Percentiles rank a stretch among this genome's conserved stretches.
Evolutionary conservation across 768 basidiomycete species (phyloP).

Genomic region (Amanita rimosa): DNA sequence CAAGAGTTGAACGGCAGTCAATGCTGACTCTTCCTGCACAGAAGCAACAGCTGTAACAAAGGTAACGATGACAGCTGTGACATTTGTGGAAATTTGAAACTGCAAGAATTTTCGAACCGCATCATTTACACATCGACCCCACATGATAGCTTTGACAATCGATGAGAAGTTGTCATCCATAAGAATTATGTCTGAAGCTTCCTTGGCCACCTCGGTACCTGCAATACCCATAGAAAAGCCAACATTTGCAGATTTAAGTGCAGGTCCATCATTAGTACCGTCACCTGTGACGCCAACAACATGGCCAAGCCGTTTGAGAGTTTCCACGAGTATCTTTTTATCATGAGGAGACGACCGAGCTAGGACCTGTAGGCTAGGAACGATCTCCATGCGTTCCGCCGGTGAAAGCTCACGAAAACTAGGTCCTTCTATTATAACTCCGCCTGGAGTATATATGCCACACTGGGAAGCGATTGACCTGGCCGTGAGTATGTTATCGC

Average conservation of each 20-base stretch:
- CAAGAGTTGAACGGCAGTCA: conserved; percentile 91
- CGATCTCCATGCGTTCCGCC: conserved; percentile 65
- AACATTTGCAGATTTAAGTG: conserved; percentile 90
- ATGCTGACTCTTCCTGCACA: conserved; percentile 62
- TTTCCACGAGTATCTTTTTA: conserved; percentile 89
- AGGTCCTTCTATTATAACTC: conserved; percentile 97
- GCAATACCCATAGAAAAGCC: conserved; percentile 97
- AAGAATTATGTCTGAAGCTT: conserved; percentile 96
- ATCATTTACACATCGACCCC: conserved; percentile 98
- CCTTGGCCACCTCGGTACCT: conserved; percentile 97
- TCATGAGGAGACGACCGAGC: conserved; percentile 97
- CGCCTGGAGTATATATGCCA: conserved; percentile 88
- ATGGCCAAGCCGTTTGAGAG: conserved; percentile 76
- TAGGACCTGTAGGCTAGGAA: conserved; percentile 90
- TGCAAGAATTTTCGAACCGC: conserved; percentile 96
- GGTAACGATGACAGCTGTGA: conserved; percentile 91
- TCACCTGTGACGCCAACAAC: conserved; percentile 96
- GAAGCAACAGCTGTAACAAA: conserved; percentile 87
- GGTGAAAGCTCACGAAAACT: conserved; percentile 73
- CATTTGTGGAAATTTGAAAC: conserved; percentile 90
- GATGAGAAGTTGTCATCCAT: conserved; percentile 98
- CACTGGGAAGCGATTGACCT: conserved; percentile 96
- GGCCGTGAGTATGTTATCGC: conserved; percentile 91
- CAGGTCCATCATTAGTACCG: conserved; percentile 96
- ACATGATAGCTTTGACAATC: conserved; percentile 96